Percentiles rank a stretch among this genome's conserved stretches.
Conservation (phyloP, 1,284 basidiomycete genomes). For the Malassezia cuniculi region DNA sequence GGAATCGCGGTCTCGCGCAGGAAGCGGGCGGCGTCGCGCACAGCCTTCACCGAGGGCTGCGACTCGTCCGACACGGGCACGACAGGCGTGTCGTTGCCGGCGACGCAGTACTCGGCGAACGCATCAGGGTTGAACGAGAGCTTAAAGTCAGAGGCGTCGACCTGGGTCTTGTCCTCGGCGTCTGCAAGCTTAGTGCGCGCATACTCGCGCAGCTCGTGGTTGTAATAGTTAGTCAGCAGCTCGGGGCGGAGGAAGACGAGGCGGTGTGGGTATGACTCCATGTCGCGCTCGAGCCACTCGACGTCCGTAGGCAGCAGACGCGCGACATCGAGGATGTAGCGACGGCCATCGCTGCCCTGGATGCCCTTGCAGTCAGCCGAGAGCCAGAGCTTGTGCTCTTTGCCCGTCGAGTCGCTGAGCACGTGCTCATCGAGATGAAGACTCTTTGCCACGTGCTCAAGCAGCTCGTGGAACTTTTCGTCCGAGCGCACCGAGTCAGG, state of each 20-base stretch:
- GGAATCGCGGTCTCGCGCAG: constrained; percentile 49
- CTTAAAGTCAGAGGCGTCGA: constrained; percentile 48
- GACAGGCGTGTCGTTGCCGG: constrained; percentile 17
- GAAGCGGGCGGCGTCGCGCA: constrained; percentile 50
- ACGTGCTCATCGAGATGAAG: constrained; percentile 51
- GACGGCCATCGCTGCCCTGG: constrained; percentile 51
- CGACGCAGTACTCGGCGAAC: constrained; percentile 47
- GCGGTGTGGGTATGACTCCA: constrained; percentile 50
- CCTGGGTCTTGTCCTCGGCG: constrained; percentile 19
- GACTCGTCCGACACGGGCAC: constrained; percentile 47
- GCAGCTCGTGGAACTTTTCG: constrained; percentile 49
- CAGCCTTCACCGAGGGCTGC: constrained; percentile 49
- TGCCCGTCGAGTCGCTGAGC: constrained; percentile 48
- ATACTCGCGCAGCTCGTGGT: constrained; percentile 50
- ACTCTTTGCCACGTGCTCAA: constrained; percentile 49
- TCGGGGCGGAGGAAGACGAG: constrained; percentile 53
- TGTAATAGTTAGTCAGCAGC: constrained; percentile 51
- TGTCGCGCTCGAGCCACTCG: constrained; percentile 51
- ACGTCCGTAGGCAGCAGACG: constrained; percentile 51
- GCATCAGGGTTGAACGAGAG: constrained; percentile 53
- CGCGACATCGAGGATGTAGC: constrained; percentile 52
- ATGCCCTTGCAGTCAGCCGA: constrained; percentile 53
- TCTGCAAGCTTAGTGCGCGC: constrained; percentile 48
- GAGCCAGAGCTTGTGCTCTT: constrained; percentile 49
- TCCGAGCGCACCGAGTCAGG: constrained; percentile 46